These are phyloP conservation scores for Larix kaempferi DNA, from an alignment of 75 land plant species.

Conservation along the genomic window DNA sequence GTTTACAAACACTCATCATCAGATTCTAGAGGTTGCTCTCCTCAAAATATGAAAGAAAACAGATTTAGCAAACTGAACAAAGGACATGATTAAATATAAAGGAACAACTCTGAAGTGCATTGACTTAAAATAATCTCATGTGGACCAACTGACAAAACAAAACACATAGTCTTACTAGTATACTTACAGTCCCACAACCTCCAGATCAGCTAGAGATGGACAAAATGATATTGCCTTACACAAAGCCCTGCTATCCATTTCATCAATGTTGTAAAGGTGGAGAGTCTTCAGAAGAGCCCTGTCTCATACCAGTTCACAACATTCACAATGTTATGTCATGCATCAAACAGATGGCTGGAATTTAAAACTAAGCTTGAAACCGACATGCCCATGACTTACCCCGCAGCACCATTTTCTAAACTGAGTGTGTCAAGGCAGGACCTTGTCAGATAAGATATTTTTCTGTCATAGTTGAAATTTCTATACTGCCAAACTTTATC, in stretches of 20 bases:
- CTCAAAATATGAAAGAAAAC: background rate
- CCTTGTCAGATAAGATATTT: slow-evolving; percentile 49
- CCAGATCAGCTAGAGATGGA: slow-evolving; percentile 67
- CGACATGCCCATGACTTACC: slow-evolving; percentile 35
- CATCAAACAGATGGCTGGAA: slow-evolving; percentile 5
- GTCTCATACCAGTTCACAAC: background rate
- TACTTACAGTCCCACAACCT: slow-evolving; percentile 86
- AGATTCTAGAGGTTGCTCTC: background rate
- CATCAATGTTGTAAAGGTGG: slow-evolving; percentile 75
- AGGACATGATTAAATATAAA: background rate
- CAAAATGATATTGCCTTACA: slow-evolving; percentile 63
- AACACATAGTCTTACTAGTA: background rate
- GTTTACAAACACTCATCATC: slow-evolving; percentile 7
- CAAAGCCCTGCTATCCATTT: slow-evolving; percentile 57
- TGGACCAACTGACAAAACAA: background rate
- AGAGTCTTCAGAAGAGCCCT: slow-evolving; percentile 70
- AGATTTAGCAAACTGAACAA: background rate
- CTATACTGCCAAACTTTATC: slow-evolving; percentile 47
- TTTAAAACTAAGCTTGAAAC: background rate
- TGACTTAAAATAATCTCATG: background rate
- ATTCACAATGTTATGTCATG: background rate
- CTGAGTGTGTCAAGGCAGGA: slow-evolving; percentile 53
- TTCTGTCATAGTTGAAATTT: slow-evolving; percentile 40
- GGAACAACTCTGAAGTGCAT: background rate
- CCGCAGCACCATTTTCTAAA: slow-evolving; percentile 48